These are phyloP conservation scores for Kluyveromyces sp. DNA, from an alignment of 1,139 yeast species.

Conservation along the genomic window DNA sequence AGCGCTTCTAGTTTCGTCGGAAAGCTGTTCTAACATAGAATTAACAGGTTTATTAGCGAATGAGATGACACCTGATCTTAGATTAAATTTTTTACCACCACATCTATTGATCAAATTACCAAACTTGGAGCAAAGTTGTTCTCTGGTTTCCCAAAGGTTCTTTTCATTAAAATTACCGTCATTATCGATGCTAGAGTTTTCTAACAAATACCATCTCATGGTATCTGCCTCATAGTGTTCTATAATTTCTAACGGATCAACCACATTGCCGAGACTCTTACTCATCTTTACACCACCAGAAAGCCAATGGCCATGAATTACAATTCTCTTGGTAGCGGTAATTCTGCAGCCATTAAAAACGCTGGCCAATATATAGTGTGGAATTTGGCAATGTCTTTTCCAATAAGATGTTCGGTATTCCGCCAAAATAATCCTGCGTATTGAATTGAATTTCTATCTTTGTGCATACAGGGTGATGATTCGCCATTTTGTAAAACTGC, in stretches of 20 bases:
- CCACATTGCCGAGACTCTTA: slow-evolving; percentile 90
- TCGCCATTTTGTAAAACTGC: slow-evolving; percentile 20
- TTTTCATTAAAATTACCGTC: slow-evolving; percentile 75
- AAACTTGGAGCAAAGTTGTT: slow-evolving; percentile 68
- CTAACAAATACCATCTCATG: slow-evolving; percentile 66
- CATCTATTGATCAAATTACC: slow-evolving; percentile 72
- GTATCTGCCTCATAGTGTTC: slow-evolving; percentile 64
- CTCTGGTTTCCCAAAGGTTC: slow-evolving; percentile 49
- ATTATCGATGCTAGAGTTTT: slow-evolving; percentile 62
- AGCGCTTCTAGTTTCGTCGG: slow-evolving; percentile 5
- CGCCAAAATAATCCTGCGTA: slow-evolving; percentile 33
- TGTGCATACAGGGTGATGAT: slow-evolving; percentile 2
- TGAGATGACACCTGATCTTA: slow-evolving; percentile 36
- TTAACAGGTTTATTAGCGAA: slow-evolving; percentile 9
- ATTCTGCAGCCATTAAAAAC: slow-evolving; percentile 72
- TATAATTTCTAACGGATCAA: slow-evolving; percentile 68
- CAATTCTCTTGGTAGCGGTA: slow-evolving; percentile 63
- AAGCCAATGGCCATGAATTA: slow-evolving; percentile 94
- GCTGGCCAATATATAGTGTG: slow-evolving; percentile 96
- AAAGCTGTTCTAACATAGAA: neutral
- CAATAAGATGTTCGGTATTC: slow-evolving; percentile 67
- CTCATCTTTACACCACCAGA: slow-evolving; percentile 89
- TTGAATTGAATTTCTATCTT: slow-evolving; percentile 5
- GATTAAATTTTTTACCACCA: slow-evolving; percentile 62
- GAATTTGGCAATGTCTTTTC: slow-evolving; percentile 83